phyloP scores from a whole-genome alignment of 768 basidiomycete genomes.

The Naganishia onofrii region DNA sequence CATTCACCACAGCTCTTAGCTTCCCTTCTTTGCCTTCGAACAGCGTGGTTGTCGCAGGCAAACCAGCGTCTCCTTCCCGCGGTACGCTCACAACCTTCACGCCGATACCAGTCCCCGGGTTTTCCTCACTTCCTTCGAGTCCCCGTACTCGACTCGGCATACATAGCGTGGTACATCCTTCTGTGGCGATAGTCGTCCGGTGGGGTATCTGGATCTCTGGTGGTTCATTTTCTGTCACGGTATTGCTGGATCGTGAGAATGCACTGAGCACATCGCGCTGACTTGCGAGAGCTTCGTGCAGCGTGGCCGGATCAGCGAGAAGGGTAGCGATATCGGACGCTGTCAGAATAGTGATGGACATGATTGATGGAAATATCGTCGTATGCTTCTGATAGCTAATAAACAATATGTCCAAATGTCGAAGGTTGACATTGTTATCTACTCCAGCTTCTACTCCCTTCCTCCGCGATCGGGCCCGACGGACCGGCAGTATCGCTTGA shows the following conservation, averaged over 20 bases:
- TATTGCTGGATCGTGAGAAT: slow-evolving; percentile 35
- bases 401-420: no score
- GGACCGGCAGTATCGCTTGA: no score
- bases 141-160: slow-evolving; percentile 72
- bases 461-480: no score
- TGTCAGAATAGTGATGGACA: slow-evolving; percentile 22
- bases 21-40: slow-evolving; percentile 68
- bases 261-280: slow-evolving; percentile 9
- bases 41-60: slow-evolving; percentile 74
- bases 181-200: slow-evolving; percentile 60
- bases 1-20: slow-evolving; percentile 74
- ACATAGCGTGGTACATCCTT: slow-evolving; percentile 66
- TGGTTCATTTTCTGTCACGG: slow-evolving; percentile 20
- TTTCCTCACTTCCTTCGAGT: slow-evolving; percentile 31
- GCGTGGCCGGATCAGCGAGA: neutral
- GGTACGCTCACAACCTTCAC: slow-evolving; percentile 82
- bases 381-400: no score
- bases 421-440: no score
- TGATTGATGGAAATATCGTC: no score
- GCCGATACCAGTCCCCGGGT: slow-evolving; percentile 53
- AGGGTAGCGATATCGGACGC: neutral
- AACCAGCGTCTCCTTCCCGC: slow-evolving; percentile 57
- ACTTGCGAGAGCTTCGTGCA: neutral
- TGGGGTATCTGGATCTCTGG: slow-evolving; percentile 58
- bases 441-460: no score